These are phyloP conservation scores for Saitozyma sp. DNA, from an alignment of 768 basidiomycete genomes.

Conservation along the genomic window DNA sequence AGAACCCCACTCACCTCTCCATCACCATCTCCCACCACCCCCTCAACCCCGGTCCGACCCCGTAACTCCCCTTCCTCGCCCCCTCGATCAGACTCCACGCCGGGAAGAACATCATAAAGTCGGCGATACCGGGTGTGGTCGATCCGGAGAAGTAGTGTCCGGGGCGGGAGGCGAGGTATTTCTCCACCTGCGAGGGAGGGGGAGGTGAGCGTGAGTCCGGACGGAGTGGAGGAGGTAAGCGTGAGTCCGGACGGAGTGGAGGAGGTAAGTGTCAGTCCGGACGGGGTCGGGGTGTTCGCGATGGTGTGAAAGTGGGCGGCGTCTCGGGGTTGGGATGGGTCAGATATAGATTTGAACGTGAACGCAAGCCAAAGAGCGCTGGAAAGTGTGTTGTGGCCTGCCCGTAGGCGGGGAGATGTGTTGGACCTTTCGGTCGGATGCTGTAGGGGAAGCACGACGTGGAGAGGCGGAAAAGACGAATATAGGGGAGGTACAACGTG, in stretches of 20 bases:
- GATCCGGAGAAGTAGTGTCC: slow-evolving; percentile 38
- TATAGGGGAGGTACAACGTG: too few species aligned
- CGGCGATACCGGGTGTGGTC: slow-evolving; percentile 41
- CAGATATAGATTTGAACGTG: neutral
- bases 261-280: neutral
- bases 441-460: too few species aligned
- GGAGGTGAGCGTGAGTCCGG: neutral
- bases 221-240: neutral
- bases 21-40: slow-evolving; percentile 40
- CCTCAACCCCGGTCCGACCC: slow-evolving; percentile 21
- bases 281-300: neutral
- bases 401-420: too few species aligned
- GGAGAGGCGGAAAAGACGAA: too few species aligned
- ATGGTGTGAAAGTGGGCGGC: neutral
- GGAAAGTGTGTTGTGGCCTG: too few species aligned
- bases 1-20: slow-evolving; percentile 29
- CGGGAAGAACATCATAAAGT: slow-evolving; percentile 50
- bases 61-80: slow-evolving; percentile 24
- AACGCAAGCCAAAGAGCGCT: neutral
- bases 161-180: slow-evolving; percentile 22
- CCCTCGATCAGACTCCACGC: slow-evolving; percentile 36
- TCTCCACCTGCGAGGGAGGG: slow-evolving; percentile 35
- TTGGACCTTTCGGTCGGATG: too few species aligned
- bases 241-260: neutral
- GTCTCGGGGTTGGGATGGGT: neutral